Conservation (phyloP, 148 eudicot species). For the Camellia lanceoleosa region DNA sequence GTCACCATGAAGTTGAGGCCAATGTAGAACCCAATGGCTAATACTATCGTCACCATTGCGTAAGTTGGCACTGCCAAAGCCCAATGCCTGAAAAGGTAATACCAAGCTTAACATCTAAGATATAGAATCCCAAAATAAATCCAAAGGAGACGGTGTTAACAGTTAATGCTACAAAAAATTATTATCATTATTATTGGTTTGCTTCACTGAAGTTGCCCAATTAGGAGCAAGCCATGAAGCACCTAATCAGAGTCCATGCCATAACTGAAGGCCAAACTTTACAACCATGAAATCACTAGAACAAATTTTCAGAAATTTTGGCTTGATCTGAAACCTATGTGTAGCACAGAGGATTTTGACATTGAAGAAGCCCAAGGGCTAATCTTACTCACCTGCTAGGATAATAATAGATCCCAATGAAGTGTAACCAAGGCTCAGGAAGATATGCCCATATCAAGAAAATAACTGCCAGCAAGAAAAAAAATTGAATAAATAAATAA, state of each 20-base stretch:
- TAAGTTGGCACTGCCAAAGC: slow-evolving; percentile 81
- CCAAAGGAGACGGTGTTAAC: background rate
- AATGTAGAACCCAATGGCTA: slow-evolving; percentile 66
- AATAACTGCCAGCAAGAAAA: slow-evolving; percentile 44
- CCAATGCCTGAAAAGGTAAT: slow-evolving; percentile 65
- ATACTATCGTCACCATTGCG: slow-evolving; percentile 53
- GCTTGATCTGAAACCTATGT: background rate
- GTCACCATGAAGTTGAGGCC: slow-evolving; percentile 85
- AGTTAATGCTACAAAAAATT: too few species aligned
- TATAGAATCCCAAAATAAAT: background rate
- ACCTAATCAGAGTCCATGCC: background rate
- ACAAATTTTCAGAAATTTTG: background rate
- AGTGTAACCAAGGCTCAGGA: slow-evolving; percentile 80
- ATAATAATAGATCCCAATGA: slow-evolving; percentile 76
- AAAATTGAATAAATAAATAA: background rate
- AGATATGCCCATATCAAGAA: slow-evolving; percentile 85
- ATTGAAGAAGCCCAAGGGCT: background rate
- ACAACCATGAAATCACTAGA: background rate
- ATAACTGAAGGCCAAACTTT: background rate
- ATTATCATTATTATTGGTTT: too few species aligned
- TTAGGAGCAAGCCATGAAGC: slow-evolving; percentile 1
- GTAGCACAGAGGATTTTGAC: background rate
- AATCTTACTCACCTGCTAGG: slow-evolving; percentile 66
- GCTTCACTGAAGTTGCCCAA: background rate
- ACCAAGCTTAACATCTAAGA: background rate